Base-by-base conservation (phyloP, 192 early-diverging fungal species). In the Entrophospora sp. region DNA sequence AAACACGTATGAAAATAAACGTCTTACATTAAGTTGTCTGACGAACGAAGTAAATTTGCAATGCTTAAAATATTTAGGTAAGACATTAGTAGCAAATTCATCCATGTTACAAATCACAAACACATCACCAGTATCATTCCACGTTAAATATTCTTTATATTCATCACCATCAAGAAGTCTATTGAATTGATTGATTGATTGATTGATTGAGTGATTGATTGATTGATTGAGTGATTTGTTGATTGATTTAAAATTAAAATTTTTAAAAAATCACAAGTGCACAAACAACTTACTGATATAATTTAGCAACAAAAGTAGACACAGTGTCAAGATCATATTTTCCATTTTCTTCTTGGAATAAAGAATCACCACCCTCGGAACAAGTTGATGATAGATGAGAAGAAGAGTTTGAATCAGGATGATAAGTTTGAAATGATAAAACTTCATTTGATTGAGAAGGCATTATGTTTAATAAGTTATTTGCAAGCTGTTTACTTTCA, bases 31-130 rank as follows among this genome's bases (percentile, higher is more conserved):
- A 31, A 78, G 38, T 60, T 78, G 77, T 30, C 77, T 49, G 16
- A 78, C 77, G 72, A 78, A 78, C 6, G 77, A 78, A 31, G 77
- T 71, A 64, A 78, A 78, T 66, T 78, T 78, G 55, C 77, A 78
- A 49, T 78, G 77, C 46, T 78, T 78, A 56, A 78, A 78, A 28
- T 68, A 61, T 61, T 69, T 66, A n/a, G 77, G 77, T 27, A 78
- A 46, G 4, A 78, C 73, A n/a, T 66, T 73, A 44, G 68, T 68
- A 22, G 77, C 72, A 30, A 78, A 78, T 62, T 74, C 77, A 49
- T 64, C 62, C 62, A 64, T 64, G 28, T 64, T 64, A 25, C 62
- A 64, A 40, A 64, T 64, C 32, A 64, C 62, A 36, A 64, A 64
- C 35, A 64, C 62, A 27, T 64, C 62, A 35, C 62, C 62, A 4